Conservation (phyloP, 371 early-diverging fungal genomes). For the Mucor ambiguus region DNA sequence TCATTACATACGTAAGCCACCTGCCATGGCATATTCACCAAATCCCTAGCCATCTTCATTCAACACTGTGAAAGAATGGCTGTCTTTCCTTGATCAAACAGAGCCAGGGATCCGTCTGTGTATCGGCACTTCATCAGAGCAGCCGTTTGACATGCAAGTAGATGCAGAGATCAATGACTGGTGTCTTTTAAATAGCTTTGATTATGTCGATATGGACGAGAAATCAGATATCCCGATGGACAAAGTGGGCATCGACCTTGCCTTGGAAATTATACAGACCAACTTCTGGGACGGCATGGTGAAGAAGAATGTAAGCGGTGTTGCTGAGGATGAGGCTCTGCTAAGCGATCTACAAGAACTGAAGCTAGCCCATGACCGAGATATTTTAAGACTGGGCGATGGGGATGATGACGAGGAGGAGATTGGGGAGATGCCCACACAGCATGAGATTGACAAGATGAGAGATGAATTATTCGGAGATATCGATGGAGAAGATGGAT, state of each 20-base stretch:
- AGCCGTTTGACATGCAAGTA: background rate
- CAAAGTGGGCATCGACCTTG: constrained; percentile 41
- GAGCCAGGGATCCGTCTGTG: constrained; percentile 65
- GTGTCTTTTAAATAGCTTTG: constrained; percentile 70
- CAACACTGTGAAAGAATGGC: constrained; percentile 55
- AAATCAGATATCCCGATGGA: constrained; percentile 33
- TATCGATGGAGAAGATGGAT: constrained; percentile 67
- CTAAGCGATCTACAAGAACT: constrained; percentile 15
- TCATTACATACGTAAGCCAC: background rate
- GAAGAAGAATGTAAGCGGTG: constrained; percentile 37
- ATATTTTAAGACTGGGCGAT: constrained; percentile 7
- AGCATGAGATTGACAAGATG: constrained; percentile 54
- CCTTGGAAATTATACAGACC: constrained; percentile 66
- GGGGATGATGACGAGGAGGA: constrained; percentile 14
- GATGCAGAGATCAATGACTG: constrained; percentile 33
- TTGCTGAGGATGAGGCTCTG: constrained; percentile 15
- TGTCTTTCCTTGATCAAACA: constrained; percentile 53
- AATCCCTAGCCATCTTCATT: constrained; percentile 52
- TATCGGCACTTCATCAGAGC: constrained; percentile 25
- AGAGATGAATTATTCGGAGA: constrained; percentile 58
- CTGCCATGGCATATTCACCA: background rate
- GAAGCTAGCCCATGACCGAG: constrained; percentile 10
- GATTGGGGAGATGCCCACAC: constrained; percentile 38
- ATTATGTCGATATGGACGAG: constrained; percentile 62
- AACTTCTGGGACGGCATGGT: constrained; percentile 77